Base-by-base conservation (phyloP, 116 monocot species). In the Cymodocea nodosa region DNA sequence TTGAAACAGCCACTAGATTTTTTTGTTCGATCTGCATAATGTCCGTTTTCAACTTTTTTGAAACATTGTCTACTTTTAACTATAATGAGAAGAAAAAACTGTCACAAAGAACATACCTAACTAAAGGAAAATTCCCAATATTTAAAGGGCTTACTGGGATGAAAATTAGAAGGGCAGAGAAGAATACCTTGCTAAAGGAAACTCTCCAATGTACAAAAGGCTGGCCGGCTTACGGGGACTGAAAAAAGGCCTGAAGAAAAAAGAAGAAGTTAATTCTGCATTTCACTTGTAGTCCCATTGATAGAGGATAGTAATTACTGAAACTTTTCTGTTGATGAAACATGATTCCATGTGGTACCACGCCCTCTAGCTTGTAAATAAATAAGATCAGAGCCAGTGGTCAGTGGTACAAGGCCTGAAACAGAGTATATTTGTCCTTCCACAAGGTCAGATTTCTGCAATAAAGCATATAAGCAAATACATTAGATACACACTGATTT, bases 391-490 rank as follows among this genome's bases (percentile, higher is more conserved):
- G 71, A 67, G 62, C 65, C 56, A 55, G 57, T 69, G 37, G 66
- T 75, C 59, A 71, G 54, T 25, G 98, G 92, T 37, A 73, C 55
- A 22, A 98, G 82, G 34, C 98, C 86, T 39, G 80, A 58, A 64
- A 92, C 92, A 84, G 74, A 71, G 50, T 98, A 92, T 71, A 83
- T 82, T 70, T 91, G 76, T 49, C 98, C 98, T 82, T 98, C 98
- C 68, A 86, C 78, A 51, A 98, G 79, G 59, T 98, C 92, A 73
- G 66, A 18, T 81, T 78, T 88, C 92, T 98, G 81, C 59, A 66
- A 1, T 16, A 20, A 50, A 75, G 50, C 15, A 66, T 62, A 62
- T 4, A 64, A 22, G 20, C 64, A 54, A 53, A 54, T 19, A 4
- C 44, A 44, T 44, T 44, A 44, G 44, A 12, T 10, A 44, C 44